These are phyloP conservation scores for Sarocladium oryzae DNA, from an alignment of 2,329 filamentous ascomycete species.

Conservation along the genomic window DNA sequence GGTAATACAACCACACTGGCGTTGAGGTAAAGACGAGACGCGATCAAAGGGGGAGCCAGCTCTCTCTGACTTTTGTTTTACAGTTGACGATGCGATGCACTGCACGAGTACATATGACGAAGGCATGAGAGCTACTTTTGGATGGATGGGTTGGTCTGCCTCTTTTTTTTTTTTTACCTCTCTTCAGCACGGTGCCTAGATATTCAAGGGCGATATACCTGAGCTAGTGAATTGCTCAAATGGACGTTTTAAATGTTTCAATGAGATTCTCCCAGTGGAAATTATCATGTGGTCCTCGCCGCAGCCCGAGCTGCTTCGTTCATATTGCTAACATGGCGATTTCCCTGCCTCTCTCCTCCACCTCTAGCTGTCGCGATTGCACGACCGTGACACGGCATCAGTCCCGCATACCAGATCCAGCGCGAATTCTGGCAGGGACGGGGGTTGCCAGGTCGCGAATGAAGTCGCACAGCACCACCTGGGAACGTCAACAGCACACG, in stretches of 20 bases:
- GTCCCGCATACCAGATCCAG: neutral
- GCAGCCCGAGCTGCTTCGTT: neutral
- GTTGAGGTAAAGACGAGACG: constrained; percentile 21
- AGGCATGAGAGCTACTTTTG: constrained; percentile 1
- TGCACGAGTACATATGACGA: constrained; percentile 9
- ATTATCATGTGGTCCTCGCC: neutral
- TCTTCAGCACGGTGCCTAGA: too few relatives aligned
- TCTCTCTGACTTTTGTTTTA: constrained; percentile 8
- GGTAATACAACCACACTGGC: constrained; percentile 29
- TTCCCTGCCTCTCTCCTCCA: neutral
- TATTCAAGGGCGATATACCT: neutral
- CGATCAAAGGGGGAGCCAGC: neutral
- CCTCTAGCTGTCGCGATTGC: neutral
- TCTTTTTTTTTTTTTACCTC: neutral
- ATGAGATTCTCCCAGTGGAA: neutral
- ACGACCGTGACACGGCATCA: neutral
- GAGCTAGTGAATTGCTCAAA: neutral
- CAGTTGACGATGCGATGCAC: constrained; percentile 9
- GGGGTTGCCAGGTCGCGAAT: neutral
- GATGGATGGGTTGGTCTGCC: neutral
- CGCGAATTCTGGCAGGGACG: neutral
- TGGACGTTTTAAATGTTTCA: neutral
- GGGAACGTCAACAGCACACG: neutral
- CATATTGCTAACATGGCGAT: neutral
- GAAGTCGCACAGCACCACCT: neutral